Evolutionary conservation across 148 eudicot genomes (phyloP), one percentile per base, ranked within the genome.

Genomic region (Salicornia ramosissima): DNA sequence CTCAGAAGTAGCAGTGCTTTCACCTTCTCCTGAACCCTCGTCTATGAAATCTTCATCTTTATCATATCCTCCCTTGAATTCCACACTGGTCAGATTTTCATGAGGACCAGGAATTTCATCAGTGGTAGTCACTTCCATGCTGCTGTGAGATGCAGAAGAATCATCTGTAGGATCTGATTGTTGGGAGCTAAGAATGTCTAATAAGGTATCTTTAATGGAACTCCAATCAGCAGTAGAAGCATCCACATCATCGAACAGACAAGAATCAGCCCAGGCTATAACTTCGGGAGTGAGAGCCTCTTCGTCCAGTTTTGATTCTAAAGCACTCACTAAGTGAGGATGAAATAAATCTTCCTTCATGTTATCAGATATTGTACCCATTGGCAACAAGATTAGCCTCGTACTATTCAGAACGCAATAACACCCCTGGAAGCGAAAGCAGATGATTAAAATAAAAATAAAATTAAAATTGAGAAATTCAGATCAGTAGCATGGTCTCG

Each of bases 231-330:
- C 40, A 40, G 62, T 77, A 14, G 77, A 75, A 63, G 74, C 57
- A 47, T 66, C 83, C 53, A 72, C 29, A 50, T 85, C 82, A 59
- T 75, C 70, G 55, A 69, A 46, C 54, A 86, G 76, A 74, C 91
- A 91, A 47, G 97, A 91, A 69, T 91, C 91, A 0, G 79, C 94
- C 94, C 94, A 88, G 36, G 83, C 84, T 55, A 88, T 10, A 83
- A 86, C 94, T 65, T 79, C 86, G 19, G 66, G 78, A 16, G 87
- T 84, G 69, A 75, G 73, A 65, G 65, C 53, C 39, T 53, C 74
- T 71, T 50, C 75, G 69, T 49, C 55, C 63, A 67, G 71, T 58
- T 66, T 52, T 30, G 74, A 57, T 49, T 71, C 73, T 18, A 56
- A 18, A 33, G 75, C 64, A 52, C 75, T 74, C 21, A 67, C 29